phyloP scores from a whole-genome alignment of 2,329 filamentous ascomycete genomes.

The Sporothrix pallida region DNA sequence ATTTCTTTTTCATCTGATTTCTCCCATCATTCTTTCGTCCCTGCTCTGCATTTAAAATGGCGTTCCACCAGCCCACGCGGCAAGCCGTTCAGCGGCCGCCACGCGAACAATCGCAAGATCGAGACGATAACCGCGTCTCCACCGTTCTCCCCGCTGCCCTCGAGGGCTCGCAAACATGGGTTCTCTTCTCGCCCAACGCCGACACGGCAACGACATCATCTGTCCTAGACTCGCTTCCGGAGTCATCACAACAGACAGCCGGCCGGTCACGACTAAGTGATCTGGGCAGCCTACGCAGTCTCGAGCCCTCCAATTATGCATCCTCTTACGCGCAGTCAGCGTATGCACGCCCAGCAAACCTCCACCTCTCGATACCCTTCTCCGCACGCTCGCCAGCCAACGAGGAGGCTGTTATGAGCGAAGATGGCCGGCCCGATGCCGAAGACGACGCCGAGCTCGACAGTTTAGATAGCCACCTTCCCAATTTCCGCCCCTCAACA shows the following conservation, averaged over 20 bases:
- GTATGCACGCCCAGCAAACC: constrained; percentile 42
- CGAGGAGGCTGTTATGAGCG: constrained; percentile 30
- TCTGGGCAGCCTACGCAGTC: constrained; percentile 76
- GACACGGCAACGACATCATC: constrained; percentile 67
- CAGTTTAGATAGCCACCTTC: constrained; percentile 88
- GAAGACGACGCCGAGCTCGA: constrained; percentile 84
- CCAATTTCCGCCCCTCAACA: constrained; percentile 72
- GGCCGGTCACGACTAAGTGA: constrained; percentile 79
- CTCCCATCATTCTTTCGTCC: not conserved
- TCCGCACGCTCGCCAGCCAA: constrained; percentile 27
- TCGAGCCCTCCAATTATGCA: constrained; percentile 61
- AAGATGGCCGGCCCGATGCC: constrained; percentile 48
- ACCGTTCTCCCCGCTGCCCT: constrained; percentile 29
- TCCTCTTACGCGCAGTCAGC: constrained; percentile 30
- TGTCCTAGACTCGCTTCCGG: constrained; percentile 67
- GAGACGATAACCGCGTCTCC: constrained; percentile 20
- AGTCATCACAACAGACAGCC: constrained; percentile 66
- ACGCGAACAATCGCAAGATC: constrained; percentile 40
- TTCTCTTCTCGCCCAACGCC: constrained; percentile 83
- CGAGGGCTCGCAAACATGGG: constrained; percentile 89
- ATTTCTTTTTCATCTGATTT: not conserved
- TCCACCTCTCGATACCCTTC: constrained; percentile 42
- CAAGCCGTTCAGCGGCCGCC: constrained; percentile 57
- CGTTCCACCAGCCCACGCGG: constrained; percentile 44
- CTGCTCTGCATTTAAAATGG: constrained; percentile 33